These are phyloP conservation scores for Fusarium compactum DNA, from an alignment of 2,329 filamentous ascomycete species.

Conservation along the genomic window DNA sequence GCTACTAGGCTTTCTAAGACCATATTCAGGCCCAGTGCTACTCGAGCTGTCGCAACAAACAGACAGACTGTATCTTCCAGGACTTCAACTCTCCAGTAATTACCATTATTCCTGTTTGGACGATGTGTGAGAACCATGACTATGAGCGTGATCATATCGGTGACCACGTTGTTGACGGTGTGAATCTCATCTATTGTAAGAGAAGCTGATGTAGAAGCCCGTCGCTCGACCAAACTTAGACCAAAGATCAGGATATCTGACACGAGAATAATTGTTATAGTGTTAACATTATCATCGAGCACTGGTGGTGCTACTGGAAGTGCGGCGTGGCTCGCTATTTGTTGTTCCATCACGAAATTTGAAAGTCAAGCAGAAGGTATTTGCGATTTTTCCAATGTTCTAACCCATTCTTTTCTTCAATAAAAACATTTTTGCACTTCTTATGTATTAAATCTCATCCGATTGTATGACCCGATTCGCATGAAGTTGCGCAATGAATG, in stretches of 20 bases:
- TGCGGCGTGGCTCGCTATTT: fast-evolving
- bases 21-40: background rate
- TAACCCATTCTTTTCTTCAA: too few species aligned
- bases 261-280: fast-evolving
- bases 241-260: fast-evolving
- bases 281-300: fast-evolving
- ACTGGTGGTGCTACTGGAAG: fast-evolving
- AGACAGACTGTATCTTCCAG: fast-evolving
- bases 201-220: too few species aligned
- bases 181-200: too few species aligned
- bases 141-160: background rate
- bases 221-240: fast-evolving
- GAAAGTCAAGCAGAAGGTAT: fast-evolving
- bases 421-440: too few species aligned
- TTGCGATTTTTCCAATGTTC: too few species aligned
- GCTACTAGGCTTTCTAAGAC: background rate
- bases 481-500: background rate
- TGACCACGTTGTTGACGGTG: fast-evolving
- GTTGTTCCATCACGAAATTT: too few species aligned
- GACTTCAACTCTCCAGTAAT: fast-evolving
- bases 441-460: too few species aligned
- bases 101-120: fast-evolving
- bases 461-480: background rate
- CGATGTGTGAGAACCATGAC: fast-evolving
- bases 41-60: background rate